These are phyloP conservation scores for Blastobotrys arbuscula DNA, from an alignment of 1,139 yeast species.

Conservation along the genomic window DNA sequence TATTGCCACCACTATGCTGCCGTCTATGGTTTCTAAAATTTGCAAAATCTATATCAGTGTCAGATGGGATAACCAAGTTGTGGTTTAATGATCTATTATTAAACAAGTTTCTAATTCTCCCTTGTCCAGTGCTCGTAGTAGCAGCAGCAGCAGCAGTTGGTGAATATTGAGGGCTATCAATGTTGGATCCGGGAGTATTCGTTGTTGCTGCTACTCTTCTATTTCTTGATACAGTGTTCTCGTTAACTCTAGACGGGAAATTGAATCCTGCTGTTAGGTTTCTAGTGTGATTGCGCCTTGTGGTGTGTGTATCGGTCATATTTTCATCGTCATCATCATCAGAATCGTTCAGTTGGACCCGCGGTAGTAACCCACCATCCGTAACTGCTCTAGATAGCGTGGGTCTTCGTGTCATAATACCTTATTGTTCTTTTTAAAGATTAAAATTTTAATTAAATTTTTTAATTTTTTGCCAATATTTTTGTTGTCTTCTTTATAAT, in stretches of 20 bases:
- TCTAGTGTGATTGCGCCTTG: background rate
- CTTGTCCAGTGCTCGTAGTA: background rate
- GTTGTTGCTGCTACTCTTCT: background rate
- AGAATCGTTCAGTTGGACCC: background rate
- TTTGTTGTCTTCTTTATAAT: too few species aligned
- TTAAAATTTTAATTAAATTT: too few species aligned
- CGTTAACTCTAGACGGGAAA: background rate
- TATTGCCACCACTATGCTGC: background rate
- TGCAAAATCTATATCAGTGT: background rate
- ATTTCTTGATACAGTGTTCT: background rate
- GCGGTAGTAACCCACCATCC: background rate
- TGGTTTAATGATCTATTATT: background rate
- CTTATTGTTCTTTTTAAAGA: too few species aligned
- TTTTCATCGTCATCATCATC: background rate
- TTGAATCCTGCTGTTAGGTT: background rate
- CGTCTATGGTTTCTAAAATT: conserved; percentile 1
- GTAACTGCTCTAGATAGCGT: conserved; percentile 8
- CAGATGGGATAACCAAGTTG: background rate
- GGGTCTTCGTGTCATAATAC: too few species aligned
- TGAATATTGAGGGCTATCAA: background rate
- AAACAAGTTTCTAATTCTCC: background rate
- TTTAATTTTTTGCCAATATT: too few species aligned
- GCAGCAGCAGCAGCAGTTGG: background rate
- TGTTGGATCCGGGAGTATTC: background rate
- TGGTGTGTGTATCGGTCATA: background rate